These are phyloP conservation scores for Penicillium malachiteum DNA, from an alignment of 495 filamentous ascomycete species.

Conservation along the genomic window DNA sequence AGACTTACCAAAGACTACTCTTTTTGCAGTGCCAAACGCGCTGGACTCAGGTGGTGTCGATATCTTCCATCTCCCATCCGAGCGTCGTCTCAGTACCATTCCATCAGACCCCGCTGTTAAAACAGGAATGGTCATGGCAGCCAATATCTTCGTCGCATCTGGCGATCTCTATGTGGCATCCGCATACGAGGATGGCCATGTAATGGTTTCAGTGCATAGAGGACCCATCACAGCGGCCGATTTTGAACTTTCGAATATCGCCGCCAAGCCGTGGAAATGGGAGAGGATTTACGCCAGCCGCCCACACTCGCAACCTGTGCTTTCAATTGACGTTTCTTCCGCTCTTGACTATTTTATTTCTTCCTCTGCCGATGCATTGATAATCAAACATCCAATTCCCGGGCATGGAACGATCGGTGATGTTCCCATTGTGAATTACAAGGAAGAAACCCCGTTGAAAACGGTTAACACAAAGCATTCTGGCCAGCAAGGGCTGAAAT, in stretches of 20 bases:
- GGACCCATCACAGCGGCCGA: conserved; percentile 15
- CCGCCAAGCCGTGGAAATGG: conserved; percentile 49
- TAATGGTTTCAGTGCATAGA: conserved; percentile 53
- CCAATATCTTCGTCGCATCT: conserved; percentile 54
- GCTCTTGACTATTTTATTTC: conserved; percentile 65
- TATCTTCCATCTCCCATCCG: conserved; percentile 79
- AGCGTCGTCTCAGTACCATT: conserved; percentile 66
- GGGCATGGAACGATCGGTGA: conserved; percentile 8
- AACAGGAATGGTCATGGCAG: conserved; percentile 89
- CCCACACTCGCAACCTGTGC: conserved; percentile 77
- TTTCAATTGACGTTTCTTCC: conserved; percentile 71
- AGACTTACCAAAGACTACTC: conserved; percentile 28
- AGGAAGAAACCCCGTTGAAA: conserved; percentile 50
- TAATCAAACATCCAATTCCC: conserved; percentile 64
- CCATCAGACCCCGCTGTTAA: conserved; percentile 54
- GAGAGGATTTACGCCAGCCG: conserved; percentile 62
- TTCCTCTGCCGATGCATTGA: conserved; percentile 74
- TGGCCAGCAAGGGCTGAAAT: conserved; percentile 76
- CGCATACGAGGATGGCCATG: conserved; percentile 87
- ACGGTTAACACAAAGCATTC: conserved; percentile 76
- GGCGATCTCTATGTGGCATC: conserved; percentile 54
- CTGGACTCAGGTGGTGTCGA: conserved; percentile 77
- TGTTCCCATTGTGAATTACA: conserved; percentile 13
- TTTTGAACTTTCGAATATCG: conserved; percentile 9
- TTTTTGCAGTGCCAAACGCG: conserved; percentile 76